Percentiles rank a stretch among this genome's conserved stretches.
Evolutionary conservation across 768 basidiomycete genomes (phyloP).

Genomic region (Tylopilus vinaceipallidus): DNA sequence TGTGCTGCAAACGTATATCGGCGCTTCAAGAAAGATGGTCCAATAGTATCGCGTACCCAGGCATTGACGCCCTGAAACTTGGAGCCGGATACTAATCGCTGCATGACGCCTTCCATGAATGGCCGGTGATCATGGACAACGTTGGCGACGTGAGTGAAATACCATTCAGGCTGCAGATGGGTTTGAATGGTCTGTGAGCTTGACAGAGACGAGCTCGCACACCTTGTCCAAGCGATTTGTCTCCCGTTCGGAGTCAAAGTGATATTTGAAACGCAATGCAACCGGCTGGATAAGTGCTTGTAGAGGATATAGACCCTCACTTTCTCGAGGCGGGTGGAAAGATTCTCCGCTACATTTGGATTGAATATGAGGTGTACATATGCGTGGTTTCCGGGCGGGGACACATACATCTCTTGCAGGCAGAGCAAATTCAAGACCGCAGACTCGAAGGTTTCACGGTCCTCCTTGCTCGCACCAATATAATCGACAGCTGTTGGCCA

Average conservation of each 20-base stretch:
- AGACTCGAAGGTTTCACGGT: conserved; percentile 65
- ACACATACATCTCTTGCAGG: conserved; percentile 75
- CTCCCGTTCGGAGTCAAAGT: conserved; percentile 82
- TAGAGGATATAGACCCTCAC: conserved; percentile 73
- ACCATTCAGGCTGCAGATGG: conserved; percentile 85
- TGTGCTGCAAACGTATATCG: conserved; percentile 53
- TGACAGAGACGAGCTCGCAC: neutral
- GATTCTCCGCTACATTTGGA: conserved; percentile 47
- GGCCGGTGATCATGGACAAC: conserved; percentile 78
- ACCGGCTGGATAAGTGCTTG: conserved; percentile 84
- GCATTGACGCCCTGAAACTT: conserved; percentile 67
- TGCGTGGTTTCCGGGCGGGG: neutral
- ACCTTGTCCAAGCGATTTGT: conserved; percentile 96
- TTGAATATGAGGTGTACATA: conserved; percentile 1
- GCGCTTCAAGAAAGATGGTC: neutral
- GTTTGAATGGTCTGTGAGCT: neutral
- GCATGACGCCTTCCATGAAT: conserved; percentile 77
- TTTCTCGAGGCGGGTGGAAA: conserved; percentile 33
- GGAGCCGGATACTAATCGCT: conserved; percentile 62
- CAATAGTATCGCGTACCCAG: conserved; percentile 51
- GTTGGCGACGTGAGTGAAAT: conserved; percentile 89
- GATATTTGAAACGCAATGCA: conserved; percentile 86
- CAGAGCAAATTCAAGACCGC: conserved; percentile 75
- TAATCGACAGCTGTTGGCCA: conserved; percentile 86
- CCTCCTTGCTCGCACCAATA: conserved; percentile 42